Conservation (phyloP, 2,329 filamentous ascomycete genomes). For the Herpotrichia juniperi region DNA sequence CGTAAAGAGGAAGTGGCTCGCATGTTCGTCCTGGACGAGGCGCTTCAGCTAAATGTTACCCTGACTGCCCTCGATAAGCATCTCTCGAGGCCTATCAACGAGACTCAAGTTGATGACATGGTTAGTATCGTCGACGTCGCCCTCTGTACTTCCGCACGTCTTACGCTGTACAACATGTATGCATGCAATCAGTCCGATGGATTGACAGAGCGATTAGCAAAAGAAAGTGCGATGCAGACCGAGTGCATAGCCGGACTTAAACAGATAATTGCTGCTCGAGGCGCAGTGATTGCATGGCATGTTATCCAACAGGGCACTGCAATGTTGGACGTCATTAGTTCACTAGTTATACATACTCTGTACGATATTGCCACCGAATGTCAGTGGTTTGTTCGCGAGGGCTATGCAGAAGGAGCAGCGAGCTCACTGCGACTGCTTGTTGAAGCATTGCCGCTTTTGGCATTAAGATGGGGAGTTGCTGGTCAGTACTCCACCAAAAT, state of each 20-base stretch:
- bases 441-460: conserved; percentile 5
- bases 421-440: background rate
- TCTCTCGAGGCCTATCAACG: background rate
- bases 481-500: background rate
- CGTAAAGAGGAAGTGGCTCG: conserved; percentile 30
- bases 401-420: background rate
- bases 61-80: conserved; percentile 5
- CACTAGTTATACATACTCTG: conserved; percentile 20
- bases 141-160: conserved; percentile 2
- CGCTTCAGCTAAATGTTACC: conserved; percentile 1
- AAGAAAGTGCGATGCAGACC: conserved; percentile 1
- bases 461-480: conserved; percentile 21
- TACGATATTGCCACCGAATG: conserved; percentile 12
- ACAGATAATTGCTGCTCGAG: background rate
- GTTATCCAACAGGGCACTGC: conserved; percentile 14
- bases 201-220: background rate
- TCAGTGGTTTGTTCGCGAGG: conserved; percentile 7
- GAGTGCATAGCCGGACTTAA: background rate
- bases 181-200: conserved; percentile 1
- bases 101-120: background rate
- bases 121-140: conserved; percentile 1
- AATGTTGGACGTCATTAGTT: conserved; percentile 22
- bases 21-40: conserved; percentile 1
- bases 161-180: conserved; percentile 2
- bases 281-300: background rate